Base-by-base conservation (phyloP, 192 early-diverging fungal species). In the Rhizophagus clarus region DNA sequence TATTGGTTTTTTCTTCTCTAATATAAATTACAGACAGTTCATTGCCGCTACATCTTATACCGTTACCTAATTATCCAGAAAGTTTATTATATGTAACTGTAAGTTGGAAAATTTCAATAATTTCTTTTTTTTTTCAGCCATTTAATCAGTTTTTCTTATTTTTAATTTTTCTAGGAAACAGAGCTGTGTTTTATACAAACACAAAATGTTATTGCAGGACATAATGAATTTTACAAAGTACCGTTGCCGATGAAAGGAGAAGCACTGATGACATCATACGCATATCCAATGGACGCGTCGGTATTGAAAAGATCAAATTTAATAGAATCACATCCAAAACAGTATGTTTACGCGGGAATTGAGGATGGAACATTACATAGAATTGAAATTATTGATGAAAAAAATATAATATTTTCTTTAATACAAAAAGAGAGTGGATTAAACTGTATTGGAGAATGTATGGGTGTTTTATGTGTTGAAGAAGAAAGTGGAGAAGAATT, bases 1-100 rank as follows among this genome's bases (percentile, higher is more conserved):
- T n/a, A 40, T 40, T 17, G 0, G 24, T n/a, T 70, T 70, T n/a
- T 7, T 32, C 32, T 70, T 22, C 20, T 69, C 1, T 69, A 34
- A 32, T 42, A 2, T 42, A n/a, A 32, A 12, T 40, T 74, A 60
- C 29, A 74, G 73, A 74, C 31, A 24, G 40, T 20, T 34, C 49
- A 29, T 34, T 74, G 11, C 73, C 73, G 8, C 32, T 60, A 61
- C 73, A 74, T 26, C 9, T 74, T 31, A 74, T 74, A 61, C 49
- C 73, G 11, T 34, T 74, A 7, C 73, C 73, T 15, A 74, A 74
- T 61, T 74, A 29, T 61, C 73, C 73, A 17, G 73, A 74, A 32
- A 56, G 73, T 61, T 74, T 51, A 26, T 34, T 74, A 26, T 12
- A 61, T 22, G 56, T 74, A 8, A 74, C 31, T 51, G 73, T 74